Evolutionary conservation across 2,329 filamentous ascomycete genomes (phyloP), one percentile per base, ranked within the genome.

Genomic region (Fusarium odoratissimum): DNA sequence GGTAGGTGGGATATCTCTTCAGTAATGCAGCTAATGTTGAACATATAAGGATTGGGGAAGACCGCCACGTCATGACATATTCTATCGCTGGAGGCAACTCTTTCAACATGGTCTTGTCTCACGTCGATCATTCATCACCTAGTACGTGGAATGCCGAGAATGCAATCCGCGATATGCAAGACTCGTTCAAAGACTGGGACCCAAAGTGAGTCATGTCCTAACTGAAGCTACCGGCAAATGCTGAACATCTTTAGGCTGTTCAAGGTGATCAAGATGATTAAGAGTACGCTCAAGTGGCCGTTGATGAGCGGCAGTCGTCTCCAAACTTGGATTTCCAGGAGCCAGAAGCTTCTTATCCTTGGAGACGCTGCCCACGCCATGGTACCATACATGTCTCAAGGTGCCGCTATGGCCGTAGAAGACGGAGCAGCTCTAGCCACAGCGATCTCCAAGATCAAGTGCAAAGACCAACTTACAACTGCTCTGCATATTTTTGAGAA

Each of bases 361-460:
- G 62, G 62, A 2, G 62, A 65, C 21, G 62, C 62, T 14, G 62
- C 62, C 5, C 62, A 65, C 4, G 62, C 62, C 2, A 65, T 65
- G 62, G 62, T 65, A 1, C 62, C 62, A 0, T 65, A 65, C 19
- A 65, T 65, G 62, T 65, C 62, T 10, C 62, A 65, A 3, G 62
- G 62, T 10, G 62, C 62, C 8, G 62, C 62, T 5, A 65, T 65
- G 62, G 62, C 62, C 4, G 60, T 65, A 6, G 62, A 65, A 48
- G 62, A 65, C 23, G 62, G 60, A 1, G 60, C 62, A 4, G 62
- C 62, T 10, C 35, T 65, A 0, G 62, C 62, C 1, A 19, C 48
- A 4, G 48, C 60, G 1, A 17, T 65, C 17, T 25, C 62, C 9
- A 45, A 64, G 21, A 35, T 23, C 12, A 48, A n/a, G 1, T 12